Evolutionary conservation across 768 basidiomycete genomes (phyloP).

Genomic region (Psilocybe azurescens): DNA sequence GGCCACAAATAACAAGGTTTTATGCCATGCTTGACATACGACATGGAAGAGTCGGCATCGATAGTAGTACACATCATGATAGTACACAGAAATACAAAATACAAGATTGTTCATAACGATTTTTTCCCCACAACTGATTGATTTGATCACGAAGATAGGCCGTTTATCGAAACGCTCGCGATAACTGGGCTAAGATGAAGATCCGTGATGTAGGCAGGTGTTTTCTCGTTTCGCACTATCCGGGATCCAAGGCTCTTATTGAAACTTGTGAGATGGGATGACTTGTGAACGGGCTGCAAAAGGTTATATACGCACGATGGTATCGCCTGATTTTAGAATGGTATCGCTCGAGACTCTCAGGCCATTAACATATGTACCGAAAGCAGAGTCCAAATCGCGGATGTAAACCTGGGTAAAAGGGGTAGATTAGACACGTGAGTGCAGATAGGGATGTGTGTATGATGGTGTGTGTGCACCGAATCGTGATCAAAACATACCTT

Average conservation of each 20-base stretch:
- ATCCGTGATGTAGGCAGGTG: conserved; percentile 43
- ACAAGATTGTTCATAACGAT: not conserved
- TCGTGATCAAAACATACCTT: conserved; percentile 33
- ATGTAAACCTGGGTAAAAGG: conserved; percentile 43
- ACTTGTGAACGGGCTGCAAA: conserved; percentile 13
- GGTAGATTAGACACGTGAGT: conserved; percentile 5
- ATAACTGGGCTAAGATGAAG: conserved; percentile 52
- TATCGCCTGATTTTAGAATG: conserved; percentile 45
- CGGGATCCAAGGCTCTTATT: conserved; percentile 45
- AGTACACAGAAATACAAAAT: not conserved
- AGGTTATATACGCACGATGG: conserved; percentile 39
- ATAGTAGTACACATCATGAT: not conserved
- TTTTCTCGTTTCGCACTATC: conserved; percentile 42
- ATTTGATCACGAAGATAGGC: conserved; percentile 25
- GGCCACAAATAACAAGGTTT: not conserved
- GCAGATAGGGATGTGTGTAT: not conserved
- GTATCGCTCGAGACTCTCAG: conserved; percentile 41
- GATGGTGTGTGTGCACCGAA: not conserved
- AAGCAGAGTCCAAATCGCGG: conserved; percentile 49
- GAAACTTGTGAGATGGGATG: conserved; percentile 2
- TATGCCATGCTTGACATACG: not conserved
- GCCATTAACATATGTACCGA: conserved; percentile 56
- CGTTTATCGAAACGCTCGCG: conserved; percentile 42
- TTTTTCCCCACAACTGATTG: too few species aligned
- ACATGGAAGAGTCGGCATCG: not conserved